Evolutionary conservation across 2,329 filamentous ascomycete species (phyloP).

Genomic region (Stagonosporopsis vannaccii): DNA sequence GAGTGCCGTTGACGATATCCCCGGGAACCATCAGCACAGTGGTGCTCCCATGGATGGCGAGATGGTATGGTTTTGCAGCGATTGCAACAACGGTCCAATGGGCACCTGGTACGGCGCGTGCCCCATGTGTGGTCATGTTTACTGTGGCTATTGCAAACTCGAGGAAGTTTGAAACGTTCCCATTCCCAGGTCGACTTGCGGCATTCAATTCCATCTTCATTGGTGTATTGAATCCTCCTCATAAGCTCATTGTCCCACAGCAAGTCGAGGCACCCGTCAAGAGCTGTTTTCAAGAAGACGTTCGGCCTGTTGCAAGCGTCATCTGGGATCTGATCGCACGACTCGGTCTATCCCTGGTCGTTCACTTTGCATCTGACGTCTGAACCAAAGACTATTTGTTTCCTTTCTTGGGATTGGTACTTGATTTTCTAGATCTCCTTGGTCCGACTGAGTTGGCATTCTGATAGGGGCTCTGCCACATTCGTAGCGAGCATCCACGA

Average conservation of each 20-base stretch:
- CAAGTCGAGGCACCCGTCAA: neutral
- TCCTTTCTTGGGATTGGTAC: neutral
- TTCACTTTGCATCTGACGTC: neutral
- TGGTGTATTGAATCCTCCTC: neutral
- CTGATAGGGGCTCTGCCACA: neutral
- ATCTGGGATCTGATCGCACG: neutral
- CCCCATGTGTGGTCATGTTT: neutral
- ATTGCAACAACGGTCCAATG: conserved; percentile 24
- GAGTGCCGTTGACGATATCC: neutral
- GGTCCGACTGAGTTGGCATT: neutral
- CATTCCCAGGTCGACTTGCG: neutral
- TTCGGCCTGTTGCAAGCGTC: too few species aligned
- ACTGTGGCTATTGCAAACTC: neutral
- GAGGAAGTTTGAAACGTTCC: neutral
- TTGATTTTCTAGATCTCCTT: neutral
- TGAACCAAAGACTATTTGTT: neutral
- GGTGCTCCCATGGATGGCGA: conserved; percentile 14
- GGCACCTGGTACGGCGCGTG: neutral
- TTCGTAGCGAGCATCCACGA: neutral
- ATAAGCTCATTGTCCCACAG: neutral
- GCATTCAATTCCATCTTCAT: too few species aligned
- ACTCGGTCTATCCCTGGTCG: neutral
- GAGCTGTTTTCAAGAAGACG: neutral
- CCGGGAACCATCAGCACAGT: neutral
- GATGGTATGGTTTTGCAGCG: conserved; percentile 23